Percentiles rank a stretch among this genome's conserved stretches.
Conservation (phyloP, 345 rosid species). For the Rhizophora mangle region DNA sequence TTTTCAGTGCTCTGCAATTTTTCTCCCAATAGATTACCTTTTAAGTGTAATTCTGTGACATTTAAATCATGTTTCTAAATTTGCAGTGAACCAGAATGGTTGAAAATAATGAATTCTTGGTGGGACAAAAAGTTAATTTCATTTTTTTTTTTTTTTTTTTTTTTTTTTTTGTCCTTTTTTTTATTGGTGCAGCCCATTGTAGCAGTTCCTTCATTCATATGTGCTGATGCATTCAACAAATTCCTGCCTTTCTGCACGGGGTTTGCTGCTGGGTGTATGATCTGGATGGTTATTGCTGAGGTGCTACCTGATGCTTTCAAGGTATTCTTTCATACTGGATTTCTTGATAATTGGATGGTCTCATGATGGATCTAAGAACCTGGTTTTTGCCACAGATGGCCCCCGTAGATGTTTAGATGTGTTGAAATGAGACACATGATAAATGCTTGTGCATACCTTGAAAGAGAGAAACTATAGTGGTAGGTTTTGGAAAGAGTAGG, state of each 20-base stretch:
- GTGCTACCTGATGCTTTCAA: slow-evolving; percentile 99
- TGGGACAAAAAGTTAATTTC: too few relatives aligned
- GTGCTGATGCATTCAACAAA: slow-evolving; percentile 95
- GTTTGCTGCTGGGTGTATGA: slow-evolving; percentile 99
- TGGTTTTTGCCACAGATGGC: neutral
- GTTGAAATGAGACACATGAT: neutral
- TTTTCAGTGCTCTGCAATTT: too few relatives aligned
- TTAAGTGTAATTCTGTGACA: too few relatives aligned
- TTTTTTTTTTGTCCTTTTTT: neutral
- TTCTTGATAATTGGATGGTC: neutral
- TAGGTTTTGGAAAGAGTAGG: neutral
- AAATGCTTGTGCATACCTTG: neutral
- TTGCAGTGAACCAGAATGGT: too few relatives aligned
- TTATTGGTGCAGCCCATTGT: slow-evolving; percentile 70
- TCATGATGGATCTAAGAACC: neutral
- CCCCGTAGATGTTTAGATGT: too few relatives aligned
- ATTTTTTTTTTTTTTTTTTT: too few relatives aligned
- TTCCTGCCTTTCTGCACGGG: slow-evolving; percentile 98
- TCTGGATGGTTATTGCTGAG: slow-evolving; percentile 99
- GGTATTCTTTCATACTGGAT: slow-evolving; percentile 38
- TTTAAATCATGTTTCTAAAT: too few relatives aligned
- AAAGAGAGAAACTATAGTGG: neutral
- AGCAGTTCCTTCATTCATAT: slow-evolving; percentile 95
- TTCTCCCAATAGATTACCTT: too few relatives aligned
- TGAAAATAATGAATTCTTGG: too few relatives aligned